Conservation (phyloP, 768 basidiomycete genomes). For the Pleurotus pulmonarius region DNA sequence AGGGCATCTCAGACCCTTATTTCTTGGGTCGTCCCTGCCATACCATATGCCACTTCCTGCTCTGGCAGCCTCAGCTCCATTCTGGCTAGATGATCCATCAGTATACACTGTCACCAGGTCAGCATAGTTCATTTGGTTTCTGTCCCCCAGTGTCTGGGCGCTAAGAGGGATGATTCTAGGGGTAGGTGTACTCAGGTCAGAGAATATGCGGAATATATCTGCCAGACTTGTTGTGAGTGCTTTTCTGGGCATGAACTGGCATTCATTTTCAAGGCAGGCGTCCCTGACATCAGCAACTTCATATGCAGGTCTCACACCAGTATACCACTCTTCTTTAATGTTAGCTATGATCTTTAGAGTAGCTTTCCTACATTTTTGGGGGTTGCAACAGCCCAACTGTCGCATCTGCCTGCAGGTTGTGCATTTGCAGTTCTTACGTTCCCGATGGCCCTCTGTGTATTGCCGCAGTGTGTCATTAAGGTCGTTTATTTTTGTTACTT, state of each 20-base stretch:
- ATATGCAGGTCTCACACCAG: too few species aligned
- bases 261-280: not conserved
- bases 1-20: slow-evolving; percentile 12
- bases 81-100: not conserved
- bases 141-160: not conserved
- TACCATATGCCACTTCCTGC: not conserved
- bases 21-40: slow-evolving; percentile 9
- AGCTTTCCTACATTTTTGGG: too few species aligned
- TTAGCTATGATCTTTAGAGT: too few species aligned
- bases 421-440: not conserved
- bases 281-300: not conserved
- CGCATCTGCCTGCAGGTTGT: not conserved
- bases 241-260: not conserved
- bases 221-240: not conserved
- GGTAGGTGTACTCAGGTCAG: not conserved
- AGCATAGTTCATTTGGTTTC: not conserved
- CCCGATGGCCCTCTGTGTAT: not conserved
- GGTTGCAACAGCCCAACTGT: not conserved
- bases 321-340: too few species aligned
- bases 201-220: not conserved
- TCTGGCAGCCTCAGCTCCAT: not conserved
- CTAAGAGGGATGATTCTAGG: not conserved
- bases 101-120: not conserved
- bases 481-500: not conserved
- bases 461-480: not conserved